Percentiles rank a stretch among this genome's conserved stretches.
These are phyloP conservation scores for Pseudoperonospora humuli DNA, from an alignment of 352 stramenopile genomes.

Conservation along the genomic window DNA sequence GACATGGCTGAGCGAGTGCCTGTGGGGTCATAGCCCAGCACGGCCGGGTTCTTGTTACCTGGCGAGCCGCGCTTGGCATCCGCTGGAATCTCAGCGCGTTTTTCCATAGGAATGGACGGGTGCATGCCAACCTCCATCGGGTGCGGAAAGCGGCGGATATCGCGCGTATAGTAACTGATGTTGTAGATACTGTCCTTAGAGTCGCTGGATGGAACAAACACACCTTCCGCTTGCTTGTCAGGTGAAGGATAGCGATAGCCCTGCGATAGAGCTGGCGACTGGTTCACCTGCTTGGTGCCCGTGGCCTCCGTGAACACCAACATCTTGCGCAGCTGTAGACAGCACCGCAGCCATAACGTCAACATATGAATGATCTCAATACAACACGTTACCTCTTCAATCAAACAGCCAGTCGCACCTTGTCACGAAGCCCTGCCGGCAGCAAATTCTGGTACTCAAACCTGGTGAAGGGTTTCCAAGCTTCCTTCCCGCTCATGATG, in stretches of 20 bases:
- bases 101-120: conserved; percentile 51
- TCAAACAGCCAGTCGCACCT: conserved; percentile 28
- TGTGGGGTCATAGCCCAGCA: conserved; percentile 76
- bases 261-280: conserved; percentile 53
- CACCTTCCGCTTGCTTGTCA: conserved; percentile 50
- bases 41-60: conserved; percentile 84
- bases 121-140: conserved; percentile 65
- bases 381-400: no score
- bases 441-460: conserved; percentile 73
- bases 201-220: conserved; percentile 63
- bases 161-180: conserved; percentile 86
- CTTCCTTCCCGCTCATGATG: conserved; percentile 54
- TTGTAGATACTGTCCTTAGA: conserved; percentile 81
- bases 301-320: conserved; percentile 78
- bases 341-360: not conserved
- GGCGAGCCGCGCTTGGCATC: conserved; percentile 62
- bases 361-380: not conserved
- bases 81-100: conserved; percentile 54
- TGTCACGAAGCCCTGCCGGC: conserved; percentile 56
- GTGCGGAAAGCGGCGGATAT: conserved; percentile 64
- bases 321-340: conserved; percentile 60
- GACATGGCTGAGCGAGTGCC: conserved; percentile 83
- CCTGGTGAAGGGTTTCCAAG: conserved; percentile 78
- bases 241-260: conserved; percentile 77
- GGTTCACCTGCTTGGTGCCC: conserved; percentile 59